Evolutionary conservation across 2,329 filamentous ascomycete genomes (phyloP), one percentile per base, ranked within the genome.

Genomic region (Biscogniauxia sp.): DNA sequence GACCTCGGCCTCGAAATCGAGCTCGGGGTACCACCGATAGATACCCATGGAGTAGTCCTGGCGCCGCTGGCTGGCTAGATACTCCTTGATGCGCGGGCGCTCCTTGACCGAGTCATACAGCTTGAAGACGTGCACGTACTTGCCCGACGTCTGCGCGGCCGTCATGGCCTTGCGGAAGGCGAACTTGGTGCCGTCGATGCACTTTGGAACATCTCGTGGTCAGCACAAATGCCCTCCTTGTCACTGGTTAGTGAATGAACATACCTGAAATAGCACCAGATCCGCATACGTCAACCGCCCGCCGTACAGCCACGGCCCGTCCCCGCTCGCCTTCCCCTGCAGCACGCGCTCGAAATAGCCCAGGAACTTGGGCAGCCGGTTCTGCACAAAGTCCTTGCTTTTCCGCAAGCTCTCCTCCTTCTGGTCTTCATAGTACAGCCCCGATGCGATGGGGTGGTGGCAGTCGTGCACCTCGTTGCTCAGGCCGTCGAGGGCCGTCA

Each of bases 381-480:
- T 81, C 57, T 81, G 75, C 8, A 87, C 77, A 60, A 87, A 92
- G 58, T 87, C 80, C 51, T 77, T 77, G 8, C 84, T 80, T 63
- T 80, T 83, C 61, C 79, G 80, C 69, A 86, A 76, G 17, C 86
- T 80, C 72, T 91, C 90, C 0, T 80, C 77, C 72, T 88, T 91
- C 75, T 94, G 91, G 25, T 93, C 88, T 69, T 92, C 89, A 68
- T 93, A 94, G 72, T 88, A 89, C 4, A 83, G 71, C 1, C 73
- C 71, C 0, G 77, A 70, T 1, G 84, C 80, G 56, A 92, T 77
- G 0, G 91, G 91, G 69, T 94, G 91, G 72, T 94, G 91, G 25
- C 85, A 87, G 68, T 93, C 89, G 71, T 93, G 91, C 0, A 85
- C 74, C 76, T 93, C 91, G 66, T 88, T 87, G 69, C 84, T 84